Base-by-base conservation (phyloP, 2,329 filamentous ascomycete genomes). In the Penicillium sclerotigenum region DNA sequence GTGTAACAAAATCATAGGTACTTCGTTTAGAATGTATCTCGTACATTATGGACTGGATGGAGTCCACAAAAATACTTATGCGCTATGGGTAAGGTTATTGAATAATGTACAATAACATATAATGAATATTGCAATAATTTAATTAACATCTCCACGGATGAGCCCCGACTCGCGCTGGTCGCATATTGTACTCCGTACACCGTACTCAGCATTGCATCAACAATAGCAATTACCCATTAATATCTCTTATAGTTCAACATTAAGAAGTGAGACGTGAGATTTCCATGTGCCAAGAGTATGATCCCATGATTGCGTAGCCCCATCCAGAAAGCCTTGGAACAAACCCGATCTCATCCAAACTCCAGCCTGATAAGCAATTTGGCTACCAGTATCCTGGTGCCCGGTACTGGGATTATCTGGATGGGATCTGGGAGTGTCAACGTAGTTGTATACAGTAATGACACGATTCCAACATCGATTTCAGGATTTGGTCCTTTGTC, bases 281-380 rank as follows among this genome's bases (percentile, higher is more conserved):
- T 16, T 29, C 26, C 14, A 40, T 41, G 5, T 20, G 37, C 37
- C 28, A 41, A 43, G 29, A 26, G 36, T 49, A 54, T 54, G 52
- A 54, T 42, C 31, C 45, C 46, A 54, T 20, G n/a, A 54, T 50
- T 54, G 46, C 52, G 52, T 54, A 54, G 14, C 16, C 22, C 14
- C 14, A 16, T 16, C 28, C 11, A 43, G 40, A 31, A 42, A 54
- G 16, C 36, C 47, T 31, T 49, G 36, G 34, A 41, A 41, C n/a
- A 22, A 22, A 28, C 24, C 26, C 26, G n/a, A 18, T 0, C 37
- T 24, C 28, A 40, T 33, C 47, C 52, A 54, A 31, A 31, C 33
- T 41, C 37, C 20, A 5, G 51, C 18, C 28, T 26, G 37, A 50
- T 50, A 42, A 54, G 22, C 37, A 33, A 54, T 20, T 22, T 45